Base-by-base conservation (phyloP, 768 basidiomycete genomes). In the Phlebiopsis flavidoalba region DNA sequence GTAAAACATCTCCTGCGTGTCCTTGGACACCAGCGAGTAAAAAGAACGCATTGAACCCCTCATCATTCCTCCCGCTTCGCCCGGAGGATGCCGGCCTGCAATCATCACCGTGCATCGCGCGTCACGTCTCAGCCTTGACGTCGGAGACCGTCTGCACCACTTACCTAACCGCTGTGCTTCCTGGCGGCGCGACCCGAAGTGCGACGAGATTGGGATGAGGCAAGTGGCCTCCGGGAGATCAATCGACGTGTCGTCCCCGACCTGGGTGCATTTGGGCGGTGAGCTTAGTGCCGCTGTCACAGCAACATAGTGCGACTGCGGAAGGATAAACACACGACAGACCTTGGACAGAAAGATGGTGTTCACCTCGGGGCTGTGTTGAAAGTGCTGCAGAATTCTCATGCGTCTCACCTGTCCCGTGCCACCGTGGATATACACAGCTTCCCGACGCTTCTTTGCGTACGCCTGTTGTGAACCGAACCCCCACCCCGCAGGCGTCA, bases 21-120 rank as follows among this genome's bases (percentile, higher is more conserved):
- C 96, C 74, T 97, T 97, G 24, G 95, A 98, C 36, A 99, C 97
- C 7, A 99, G 85, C 35, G 97, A 98, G 73, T 99, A 99, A 76
- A n/a, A 99, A 99, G 77, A 98, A 99, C 22, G 97, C 97, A 64
- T 99, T 99, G 78, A 99, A 99, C 0, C 97, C 97, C 75, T 98
- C 97, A 69, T 99, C 97, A 70, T 99, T 99, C 64, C 97, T 83
- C 61, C n/a, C 97, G 84, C 74, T 99, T 99, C 8, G 97, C 97
- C 50, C 97, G 89, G 49, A 99, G 77, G 68, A 99, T 99, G 50
- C 97, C n/a, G 94, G 14, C 95, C 95, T 93, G 63, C 24, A 46
- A 52, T 51, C 47, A 40, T 15, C 53, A 37, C 54, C 52, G 40
- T 40, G n/a, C n/a, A n/a, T 26, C 19, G 56, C 46, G 61, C 19